Evolutionary conservation across 805 yeast genomes (phyloP).

Genomic region (Cyberlindnera nakhonratchasimensis): DNA sequence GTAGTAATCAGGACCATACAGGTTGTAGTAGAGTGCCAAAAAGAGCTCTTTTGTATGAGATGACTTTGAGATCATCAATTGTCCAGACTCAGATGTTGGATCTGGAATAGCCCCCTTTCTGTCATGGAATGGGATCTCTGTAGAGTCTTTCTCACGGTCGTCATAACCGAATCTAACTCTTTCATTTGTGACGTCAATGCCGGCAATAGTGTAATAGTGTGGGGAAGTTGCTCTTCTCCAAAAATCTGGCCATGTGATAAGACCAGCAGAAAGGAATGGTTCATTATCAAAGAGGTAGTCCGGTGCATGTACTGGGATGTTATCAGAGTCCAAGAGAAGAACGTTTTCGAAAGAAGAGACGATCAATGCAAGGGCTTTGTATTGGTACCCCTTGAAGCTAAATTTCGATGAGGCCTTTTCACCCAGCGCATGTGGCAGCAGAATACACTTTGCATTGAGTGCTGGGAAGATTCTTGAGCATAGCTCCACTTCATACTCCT

Average conservation of each 20-base stretch:
- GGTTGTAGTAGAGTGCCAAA: slow-evolving; percentile 55
- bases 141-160: slow-evolving; percentile 33
- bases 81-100: slow-evolving; percentile 64
- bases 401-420: slow-evolving; percentile 46
- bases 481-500: slow-evolving; percentile 65
- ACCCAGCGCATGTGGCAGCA: slow-evolving; percentile 61
- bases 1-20: slow-evolving; percentile 56
- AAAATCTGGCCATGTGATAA: slow-evolving; percentile 79
- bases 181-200: slow-evolving; percentile 41
- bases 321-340: slow-evolving; percentile 69
- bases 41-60: slow-evolving; percentile 52
- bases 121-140: slow-evolving; percentile 51
- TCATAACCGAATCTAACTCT: slow-evolving; percentile 39
- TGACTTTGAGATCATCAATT: slow-evolving; percentile 52
- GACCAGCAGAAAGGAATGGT: slow-evolving; percentile 49
- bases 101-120: slow-evolving; percentile 59
- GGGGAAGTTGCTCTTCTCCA: slow-evolving; percentile 87
- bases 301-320: slow-evolving; percentile 64
- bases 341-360: slow-evolving; percentile 74
- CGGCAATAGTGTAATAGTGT: slow-evolving; percentile 64
- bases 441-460: slow-evolving; percentile 61
- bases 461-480: slow-evolving; percentile 61
- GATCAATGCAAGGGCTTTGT: slow-evolving; percentile 63
- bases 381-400: slow-evolving; percentile 58
- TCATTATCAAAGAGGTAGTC: slow-evolving; percentile 54